Conservation (phyloP, 345 rosid genomes). For the Hibiscus trionum region DNA sequence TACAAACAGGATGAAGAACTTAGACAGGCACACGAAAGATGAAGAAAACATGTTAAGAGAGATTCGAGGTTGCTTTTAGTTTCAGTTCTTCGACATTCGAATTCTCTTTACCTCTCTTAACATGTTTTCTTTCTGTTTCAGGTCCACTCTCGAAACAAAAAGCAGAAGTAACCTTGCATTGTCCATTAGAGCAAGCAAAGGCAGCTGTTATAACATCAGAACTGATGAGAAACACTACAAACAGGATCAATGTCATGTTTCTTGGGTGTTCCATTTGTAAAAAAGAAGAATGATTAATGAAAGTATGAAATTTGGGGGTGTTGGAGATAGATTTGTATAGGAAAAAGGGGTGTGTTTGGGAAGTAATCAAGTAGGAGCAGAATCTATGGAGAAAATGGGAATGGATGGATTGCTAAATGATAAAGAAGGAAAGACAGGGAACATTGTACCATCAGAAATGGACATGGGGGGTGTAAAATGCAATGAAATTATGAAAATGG, state of each 20-base stretch:
- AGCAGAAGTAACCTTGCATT: not conserved
- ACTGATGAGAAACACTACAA: not conserved
- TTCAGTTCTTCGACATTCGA: not conserved
- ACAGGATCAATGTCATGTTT: not conserved
- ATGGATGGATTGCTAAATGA: not conserved
- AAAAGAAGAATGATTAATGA: not conserved
- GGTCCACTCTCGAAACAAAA: no score
- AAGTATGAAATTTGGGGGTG: not conserved
- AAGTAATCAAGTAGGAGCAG: not conserved
- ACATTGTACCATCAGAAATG: not conserved
- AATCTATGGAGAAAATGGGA: not conserved
- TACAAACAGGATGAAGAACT: no score
- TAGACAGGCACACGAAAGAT: not conserved
- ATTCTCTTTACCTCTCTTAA: not conserved
- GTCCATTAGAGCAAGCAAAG: slow-evolving; percentile 4
- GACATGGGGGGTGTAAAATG: not conserved
- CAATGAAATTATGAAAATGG: slow-evolving; percentile 1
- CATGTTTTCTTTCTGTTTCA: no score
- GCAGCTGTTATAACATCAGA: not conserved
- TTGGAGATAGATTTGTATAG: not conserved
- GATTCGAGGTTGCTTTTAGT: not conserved
- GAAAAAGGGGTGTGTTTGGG: not conserved
- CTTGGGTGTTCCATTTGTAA: not conserved
- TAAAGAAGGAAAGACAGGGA: not conserved
- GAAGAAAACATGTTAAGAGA: not conserved